Percentiles rank a stretch among this genome's conserved stretches.
phyloP scores from a whole-genome alignment of 495 filamentous ascomycete genomes.

The Massariosphaeria phaeospora region DNA sequence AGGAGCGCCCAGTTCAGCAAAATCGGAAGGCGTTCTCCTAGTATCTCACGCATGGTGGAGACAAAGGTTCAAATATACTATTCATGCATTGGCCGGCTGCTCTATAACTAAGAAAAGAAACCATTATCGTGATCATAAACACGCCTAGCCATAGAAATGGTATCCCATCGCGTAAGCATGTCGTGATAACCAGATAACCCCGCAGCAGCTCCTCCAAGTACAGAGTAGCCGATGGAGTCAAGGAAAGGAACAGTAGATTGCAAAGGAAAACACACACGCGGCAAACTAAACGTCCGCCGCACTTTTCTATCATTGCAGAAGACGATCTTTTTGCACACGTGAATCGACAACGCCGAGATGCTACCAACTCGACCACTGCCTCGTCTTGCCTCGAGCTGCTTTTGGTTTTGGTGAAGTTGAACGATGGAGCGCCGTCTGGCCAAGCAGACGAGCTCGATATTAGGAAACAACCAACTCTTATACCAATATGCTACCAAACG shows the following conservation, averaged over 20 bases:
- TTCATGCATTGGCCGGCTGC: conserved; percentile 11
- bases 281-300: background rate
- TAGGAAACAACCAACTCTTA: conserved; percentile 15
- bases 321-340: conserved; percentile 8
- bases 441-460: conserved; percentile 12
- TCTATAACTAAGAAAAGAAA: conserved; percentile 25
- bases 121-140: conserved; percentile 24
- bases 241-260: background rate
- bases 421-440: conserved; percentile 5
- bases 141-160: conserved; percentile 22
- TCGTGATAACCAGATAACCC: conserved; percentile 28
- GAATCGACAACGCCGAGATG: conserved; percentile 30
- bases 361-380: conserved; percentile 17
- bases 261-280: background rate
- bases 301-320: conserved; percentile 1
- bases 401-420: conserved; percentile 9
- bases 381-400: conserved; percentile 15
- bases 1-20: too few relatives aligned
- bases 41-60: too few relatives aligned
- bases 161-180: conserved; percentile 18
- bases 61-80: background rate
- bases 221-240: conserved; percentile 6
- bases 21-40: too few relatives aligned
- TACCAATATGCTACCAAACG: conserved; percentile 11
- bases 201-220: conserved; percentile 11